phyloP scores from a whole-genome alignment of 1,139 yeast genomes.

The Yamadazyma membranifaciens region DNA sequence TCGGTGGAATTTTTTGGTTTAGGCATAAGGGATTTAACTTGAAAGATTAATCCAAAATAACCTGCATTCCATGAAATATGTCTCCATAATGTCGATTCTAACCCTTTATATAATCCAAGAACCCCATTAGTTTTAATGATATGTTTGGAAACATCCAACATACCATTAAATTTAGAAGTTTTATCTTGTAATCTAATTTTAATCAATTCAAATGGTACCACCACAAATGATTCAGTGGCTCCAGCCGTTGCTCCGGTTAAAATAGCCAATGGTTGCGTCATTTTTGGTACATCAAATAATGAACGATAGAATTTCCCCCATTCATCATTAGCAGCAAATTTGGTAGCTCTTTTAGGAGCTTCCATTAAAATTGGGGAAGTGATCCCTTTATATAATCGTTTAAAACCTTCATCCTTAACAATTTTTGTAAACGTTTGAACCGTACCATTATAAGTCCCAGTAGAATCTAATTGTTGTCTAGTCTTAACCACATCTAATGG shows the following conservation, averaged over 20 bases:
- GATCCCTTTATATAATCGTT: constrained; percentile 87
- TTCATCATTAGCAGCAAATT: constrained; percentile 97
- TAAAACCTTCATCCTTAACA: constrained; percentile 78
- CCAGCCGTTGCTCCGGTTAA: constrained; percentile 98
- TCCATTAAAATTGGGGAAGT: constrained; percentile 97
- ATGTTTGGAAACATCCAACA: constrained; percentile 76
- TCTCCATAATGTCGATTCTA: constrained; percentile 97
- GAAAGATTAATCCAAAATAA: constrained; percentile 92
- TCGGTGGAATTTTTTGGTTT: constrained; percentile 65
- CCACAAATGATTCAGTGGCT: constrained; percentile 93
- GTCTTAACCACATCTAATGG: constrained; percentile 98
- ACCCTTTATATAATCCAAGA: constrained; percentile 85
- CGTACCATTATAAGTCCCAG: constrained; percentile 75
- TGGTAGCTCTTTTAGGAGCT: constrained; percentile 98
- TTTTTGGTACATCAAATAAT: constrained; percentile 63
- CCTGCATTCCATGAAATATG: constrained; percentile 98
- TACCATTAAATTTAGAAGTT: constrained; percentile 78
- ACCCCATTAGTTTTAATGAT: constrained; percentile 75
- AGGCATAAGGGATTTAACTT: constrained; percentile 78
- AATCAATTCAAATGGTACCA: constrained; percentile 91
- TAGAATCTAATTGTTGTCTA: constrained; percentile 83
- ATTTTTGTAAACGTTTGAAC: constrained; percentile 81
- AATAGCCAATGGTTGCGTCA: constrained; percentile 82
- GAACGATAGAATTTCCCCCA: constrained; percentile 86
- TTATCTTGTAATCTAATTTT: constrained; percentile 90